These are phyloP conservation scores for Colletotrichum liaoningense DNA, from an alignment of 2,329 filamentous ascomycete species.

Conservation along the genomic window DNA sequence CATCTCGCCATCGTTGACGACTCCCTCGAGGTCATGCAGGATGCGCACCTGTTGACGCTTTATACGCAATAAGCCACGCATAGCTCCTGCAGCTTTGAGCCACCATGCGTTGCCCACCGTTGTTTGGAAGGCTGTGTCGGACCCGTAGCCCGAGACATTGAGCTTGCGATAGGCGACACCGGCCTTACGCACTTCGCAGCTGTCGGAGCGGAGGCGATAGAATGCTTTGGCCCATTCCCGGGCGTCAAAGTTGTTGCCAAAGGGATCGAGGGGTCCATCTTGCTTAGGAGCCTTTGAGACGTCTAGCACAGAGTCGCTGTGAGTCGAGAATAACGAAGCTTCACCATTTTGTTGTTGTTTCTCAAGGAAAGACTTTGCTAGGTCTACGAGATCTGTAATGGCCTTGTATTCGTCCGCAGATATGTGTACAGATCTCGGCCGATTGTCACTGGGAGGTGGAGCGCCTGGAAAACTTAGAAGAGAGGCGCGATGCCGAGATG, in stretches of 20 bases:
- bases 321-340: not conserved
- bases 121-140: constrained; percentile 26
- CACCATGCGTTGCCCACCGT: constrained; percentile 38
- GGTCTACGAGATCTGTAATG: constrained; percentile 28
- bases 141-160: constrained; percentile 44
- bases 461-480: constrained; percentile 18
- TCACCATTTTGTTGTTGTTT: constrained; percentile 14
- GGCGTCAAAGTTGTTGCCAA: constrained; percentile 60
- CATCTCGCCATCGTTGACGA: constrained; percentile 66
- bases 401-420: constrained; percentile 29
- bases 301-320: not conserved
- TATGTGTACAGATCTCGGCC: constrained; percentile 20
- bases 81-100: constrained; percentile 39
- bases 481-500: constrained; percentile 7
- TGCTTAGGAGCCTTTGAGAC: constrained; percentile 9
- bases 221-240: constrained; percentile 49
- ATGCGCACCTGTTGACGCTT: constrained; percentile 55
- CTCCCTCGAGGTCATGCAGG: constrained; percentile 60
- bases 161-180: constrained; percentile 58
- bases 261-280: constrained; percentile 55
- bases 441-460: not conserved
- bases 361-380: constrained; percentile 25
- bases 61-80: constrained; percentile 18
- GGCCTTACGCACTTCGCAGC: constrained; percentile 43
- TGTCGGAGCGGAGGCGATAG: constrained; percentile 38